Evolutionary conservation across 139 green algal genomes (phyloP), one percentile per base, ranked within the genome.

Genomic region (Chlamydomonas incerta): DNA sequence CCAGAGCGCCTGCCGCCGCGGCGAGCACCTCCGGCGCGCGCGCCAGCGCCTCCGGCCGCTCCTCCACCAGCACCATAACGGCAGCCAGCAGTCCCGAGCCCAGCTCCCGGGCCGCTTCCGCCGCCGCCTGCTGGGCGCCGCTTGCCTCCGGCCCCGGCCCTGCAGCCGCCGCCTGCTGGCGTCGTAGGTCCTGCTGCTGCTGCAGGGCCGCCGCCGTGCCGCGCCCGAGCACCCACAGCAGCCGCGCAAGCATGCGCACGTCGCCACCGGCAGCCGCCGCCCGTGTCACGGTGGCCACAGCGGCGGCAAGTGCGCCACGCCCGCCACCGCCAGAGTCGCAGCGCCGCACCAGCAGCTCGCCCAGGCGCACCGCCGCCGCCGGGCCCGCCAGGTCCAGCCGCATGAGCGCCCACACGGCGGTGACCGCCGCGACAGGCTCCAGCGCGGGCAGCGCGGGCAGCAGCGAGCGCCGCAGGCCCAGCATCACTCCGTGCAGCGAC

Each of bases 161-260:
- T 50, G 41, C 41, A 8, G 5, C 41, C 41, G 41, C 41, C 41
- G 41, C 41, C 41, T 8, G 8, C 41, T 50, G 41, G 5, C 41
- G 8, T n/a, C n/a, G n/a, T n/a, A 50, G 20, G 2, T 23, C 15
- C 4, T 24, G 14, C 62, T 23, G 29, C 35, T 74, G 21, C 31
- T 55, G 31, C 23, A n/a, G 41, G 52, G 73, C 73, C 9, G 52
- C 73, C 15, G 73, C 73, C 20, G 73, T 55, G 34, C 73, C 73
- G 24, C 55, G 21, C 10, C 74, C 74, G 34, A 82, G 55, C 34
- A 82, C 74, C 74, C 75, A 72, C 37, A 72, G 26, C 55, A 82
- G 65, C 28, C 60, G 35, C 28, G 60, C 34, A 18, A 70, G 73
- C 3, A 21, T 3, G 31, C 9, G 24, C 9, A 33, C 29, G 18